Base-by-base conservation (phyloP, 164 flowering plant genomes). In the Aristolochia contorta region DNA sequence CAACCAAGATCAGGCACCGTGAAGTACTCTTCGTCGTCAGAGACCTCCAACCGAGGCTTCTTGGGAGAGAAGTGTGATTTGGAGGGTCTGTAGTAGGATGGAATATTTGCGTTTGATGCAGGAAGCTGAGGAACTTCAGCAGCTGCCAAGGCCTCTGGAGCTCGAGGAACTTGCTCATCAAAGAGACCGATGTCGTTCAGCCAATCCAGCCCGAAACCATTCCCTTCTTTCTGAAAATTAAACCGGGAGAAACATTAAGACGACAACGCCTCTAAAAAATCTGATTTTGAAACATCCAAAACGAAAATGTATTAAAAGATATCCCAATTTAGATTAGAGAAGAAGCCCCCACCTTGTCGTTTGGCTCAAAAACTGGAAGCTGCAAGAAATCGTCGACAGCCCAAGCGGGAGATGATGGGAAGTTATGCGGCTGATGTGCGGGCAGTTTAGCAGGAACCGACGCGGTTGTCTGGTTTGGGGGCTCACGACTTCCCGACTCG, bases 1-100 rank as follows among this genome's bases (percentile, higher is more conserved):
- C 70, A 84, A 56, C 93, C 97, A 60, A 91, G 97, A 84, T 90
- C 89, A 46, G 97, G 97, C 48, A 90, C 95, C 15, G 83, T 85
- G 78, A 86, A 90, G 72, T 58, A 69, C 71, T 87, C 95, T 14
- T 89, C 91, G 22, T 80, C 84, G 6, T 83, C 86, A n/a, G 67
- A 57, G 56, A 77, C 64, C 62, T 88, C 91, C 22, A 81, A 63
- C 70, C 94, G 75, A 1, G 96, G 84, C 77, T 82, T 91, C 79
- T 91, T 91, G 74, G 57, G n/a, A 12, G 91, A 67, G 65, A 64
- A 54, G 65, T 53, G 50, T 43, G 67, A 75, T 66, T 88, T 87
- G 55, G 69, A 49, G n/a, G 80, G 72, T 68, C 78, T 79, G 77
- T 75, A 74, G 21, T 74, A 54, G 54, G 69, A 13, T 32, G 60